These are phyloP conservation scores for Aspergillus sp. DNA, from an alignment of 2,329 filamentous ascomycete species.

Conservation along the genomic window DNA sequence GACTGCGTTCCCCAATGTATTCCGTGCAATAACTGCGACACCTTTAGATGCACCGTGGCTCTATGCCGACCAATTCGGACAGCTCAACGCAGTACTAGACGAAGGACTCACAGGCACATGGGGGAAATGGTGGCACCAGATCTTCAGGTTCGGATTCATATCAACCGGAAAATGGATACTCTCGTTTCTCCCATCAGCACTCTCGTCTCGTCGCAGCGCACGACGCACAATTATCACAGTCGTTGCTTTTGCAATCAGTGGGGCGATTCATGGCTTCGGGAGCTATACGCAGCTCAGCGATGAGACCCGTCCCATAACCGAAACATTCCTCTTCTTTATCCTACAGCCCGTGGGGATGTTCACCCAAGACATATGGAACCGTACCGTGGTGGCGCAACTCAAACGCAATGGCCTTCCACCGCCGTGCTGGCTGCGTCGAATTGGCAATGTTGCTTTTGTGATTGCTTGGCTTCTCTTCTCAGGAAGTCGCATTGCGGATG, in stretches of 20 bases:
- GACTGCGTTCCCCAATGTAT: slow-evolving; percentile 49
- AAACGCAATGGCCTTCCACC: slow-evolving; percentile 18
- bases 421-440: slow-evolving; percentile 50
- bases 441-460: slow-evolving; percentile 63
- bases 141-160: slow-evolving; percentile 65
- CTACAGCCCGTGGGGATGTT: slow-evolving; percentile 67
- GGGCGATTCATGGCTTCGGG: slow-evolving; percentile 65
- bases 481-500: slow-evolving; percentile 66
- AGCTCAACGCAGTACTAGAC: slow-evolving; percentile 44
- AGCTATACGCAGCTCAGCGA: slow-evolving; percentile 65
- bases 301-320: slow-evolving; percentile 55
- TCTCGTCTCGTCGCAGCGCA: slow-evolving; percentile 16
- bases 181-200: slow-evolving; percentile 25
- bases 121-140: slow-evolving; percentile 89
- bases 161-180: slow-evolving; percentile 40
- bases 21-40: slow-evolving; percentile 61
- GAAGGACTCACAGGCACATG: slow-evolving; percentile 77
- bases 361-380: slow-evolving; percentile 48
- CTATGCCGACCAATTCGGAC: slow-evolving; percentile 60
- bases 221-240: slow-evolving; percentile 26
- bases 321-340: slow-evolving; percentile 67
- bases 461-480: slow-evolving; percentile 69
- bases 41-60: slow-evolving; percentile 61
- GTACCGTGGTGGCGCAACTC: slow-evolving; percentile 27
- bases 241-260: slow-evolving; percentile 36